These are phyloP conservation scores for Alternaria atra DNA, from an alignment of 2,329 filamentous ascomycete genomes.

Conservation along the genomic window DNA sequence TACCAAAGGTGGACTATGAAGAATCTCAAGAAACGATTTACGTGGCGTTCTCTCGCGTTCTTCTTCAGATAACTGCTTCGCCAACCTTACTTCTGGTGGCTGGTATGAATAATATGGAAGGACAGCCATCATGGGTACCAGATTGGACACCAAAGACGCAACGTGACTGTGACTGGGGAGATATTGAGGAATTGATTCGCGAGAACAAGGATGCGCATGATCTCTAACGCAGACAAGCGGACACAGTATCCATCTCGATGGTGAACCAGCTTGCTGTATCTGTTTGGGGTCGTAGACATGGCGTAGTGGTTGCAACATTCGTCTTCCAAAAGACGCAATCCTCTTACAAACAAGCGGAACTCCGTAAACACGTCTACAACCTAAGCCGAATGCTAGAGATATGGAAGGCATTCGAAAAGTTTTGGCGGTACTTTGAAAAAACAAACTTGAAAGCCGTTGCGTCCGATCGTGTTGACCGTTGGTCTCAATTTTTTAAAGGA, in stretches of 20 bases:
- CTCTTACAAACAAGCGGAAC: not conserved
- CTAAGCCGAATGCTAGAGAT: not conserved
- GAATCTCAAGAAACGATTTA: not conserved
- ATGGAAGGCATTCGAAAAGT: too few relatives aligned
- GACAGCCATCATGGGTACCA: not conserved
- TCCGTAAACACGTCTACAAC: not conserved
- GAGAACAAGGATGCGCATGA: too few relatives aligned
- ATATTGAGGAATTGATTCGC: not conserved
- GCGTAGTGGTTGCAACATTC: not conserved
- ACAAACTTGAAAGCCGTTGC: too few relatives aligned
- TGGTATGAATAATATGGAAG: not conserved
- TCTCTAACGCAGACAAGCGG: too few relatives aligned
- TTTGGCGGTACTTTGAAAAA: too few relatives aligned
- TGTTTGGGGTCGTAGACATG: not conserved
- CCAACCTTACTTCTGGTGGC: not conserved
- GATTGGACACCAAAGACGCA: not conserved
- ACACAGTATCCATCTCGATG: not conserved
- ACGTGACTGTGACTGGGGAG: not conserved
- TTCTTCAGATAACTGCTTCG: not conserved
- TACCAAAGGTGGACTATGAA: not conserved
- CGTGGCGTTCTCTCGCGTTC: not conserved
- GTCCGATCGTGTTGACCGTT: too few relatives aligned
- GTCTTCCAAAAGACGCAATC: not conserved
- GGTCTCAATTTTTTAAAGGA: too few relatives aligned
- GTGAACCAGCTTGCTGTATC: not conserved